Conservation (phyloP, 768 basidiomycete genomes). For the Hydnum rufescens region DNA sequence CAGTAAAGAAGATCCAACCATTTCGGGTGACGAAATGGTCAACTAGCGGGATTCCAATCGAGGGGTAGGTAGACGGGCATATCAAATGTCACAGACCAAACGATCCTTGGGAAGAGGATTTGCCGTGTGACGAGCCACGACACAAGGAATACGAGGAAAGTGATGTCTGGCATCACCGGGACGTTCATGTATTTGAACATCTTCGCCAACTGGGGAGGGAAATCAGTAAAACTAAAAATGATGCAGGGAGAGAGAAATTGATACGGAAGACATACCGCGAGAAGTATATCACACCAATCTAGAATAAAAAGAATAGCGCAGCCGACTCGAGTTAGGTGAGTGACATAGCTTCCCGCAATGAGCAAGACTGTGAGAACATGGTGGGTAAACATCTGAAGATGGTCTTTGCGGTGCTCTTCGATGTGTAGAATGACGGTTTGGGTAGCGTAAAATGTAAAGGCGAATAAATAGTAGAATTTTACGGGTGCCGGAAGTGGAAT, state of each 20-base stretch:
- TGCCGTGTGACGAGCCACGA: slow-evolving; percentile 88
- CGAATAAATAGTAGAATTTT: slow-evolving; percentile 79
- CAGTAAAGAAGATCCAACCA: slow-evolving; percentile 29
- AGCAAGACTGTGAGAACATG: slow-evolving; percentile 77
- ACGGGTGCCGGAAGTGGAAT: slow-evolving; percentile 53
- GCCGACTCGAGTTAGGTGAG: slow-evolving; percentile 78
- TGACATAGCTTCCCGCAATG: slow-evolving; percentile 57
- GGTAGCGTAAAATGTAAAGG: slow-evolving; percentile 79
- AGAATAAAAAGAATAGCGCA: slow-evolving; percentile 77
- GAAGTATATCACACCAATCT: slow-evolving; percentile 85
- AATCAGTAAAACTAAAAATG: too few relatives aligned
- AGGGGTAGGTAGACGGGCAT: slow-evolving; percentile 28
- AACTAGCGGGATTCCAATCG: slow-evolving; percentile 34
- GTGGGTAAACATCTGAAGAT: slow-evolving; percentile 90
- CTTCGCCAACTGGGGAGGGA: slow-evolving; percentile 57
- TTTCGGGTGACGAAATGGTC: slow-evolving; percentile 36
- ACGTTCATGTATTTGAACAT: slow-evolving; percentile 75
- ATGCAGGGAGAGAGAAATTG: too few relatives aligned
- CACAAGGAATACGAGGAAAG: slow-evolving; percentile 72
- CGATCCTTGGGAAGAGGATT: slow-evolving; percentile 52
- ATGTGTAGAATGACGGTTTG: slow-evolving; percentile 84
- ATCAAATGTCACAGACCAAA: slow-evolving; percentile 40
- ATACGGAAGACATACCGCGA: too few relatives aligned
- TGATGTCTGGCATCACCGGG: slow-evolving; percentile 42
- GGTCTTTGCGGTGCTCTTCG: slow-evolving; percentile 81